These are phyloP conservation scores for Metschnikowia santaceciliae DNA, from an alignment of 805 yeast genomes.

Conservation along the genomic window DNA sequence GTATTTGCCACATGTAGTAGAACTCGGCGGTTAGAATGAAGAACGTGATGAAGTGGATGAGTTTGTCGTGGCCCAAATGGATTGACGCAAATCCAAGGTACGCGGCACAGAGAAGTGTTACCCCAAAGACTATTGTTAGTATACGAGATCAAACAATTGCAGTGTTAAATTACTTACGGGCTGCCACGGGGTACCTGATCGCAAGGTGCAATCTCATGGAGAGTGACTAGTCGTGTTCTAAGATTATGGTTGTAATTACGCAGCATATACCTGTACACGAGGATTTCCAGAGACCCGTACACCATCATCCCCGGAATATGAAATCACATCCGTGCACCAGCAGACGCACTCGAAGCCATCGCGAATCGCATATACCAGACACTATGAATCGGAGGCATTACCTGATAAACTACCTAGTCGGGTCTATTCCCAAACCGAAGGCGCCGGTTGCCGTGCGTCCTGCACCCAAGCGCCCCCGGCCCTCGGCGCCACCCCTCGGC, in stretches of 20 bases:
- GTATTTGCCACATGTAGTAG: constrained; percentile 40
- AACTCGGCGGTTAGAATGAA: constrained; percentile 46
- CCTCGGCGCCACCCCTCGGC: not conserved
- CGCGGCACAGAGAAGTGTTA: constrained; percentile 27
- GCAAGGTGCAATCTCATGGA: constrained; percentile 1
- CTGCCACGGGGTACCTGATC: not conserved
- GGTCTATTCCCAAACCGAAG: not conserved
- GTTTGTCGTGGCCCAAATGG: constrained; percentile 47
- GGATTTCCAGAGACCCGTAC: not conserved
- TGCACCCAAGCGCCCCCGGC: not conserved
- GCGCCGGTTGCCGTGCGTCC: not conserved
- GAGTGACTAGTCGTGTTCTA: not conserved
- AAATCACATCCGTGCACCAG: not conserved
- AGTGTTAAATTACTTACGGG: not conserved
- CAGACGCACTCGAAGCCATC: not conserved
- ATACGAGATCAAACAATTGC: too few relatives aligned
- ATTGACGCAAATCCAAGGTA: constrained; percentile 52
- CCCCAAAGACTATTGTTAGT: constrained; percentile 23
- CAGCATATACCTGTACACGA: not conserved
- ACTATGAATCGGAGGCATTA: not conserved
- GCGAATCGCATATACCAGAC: not conserved
- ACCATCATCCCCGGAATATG: not conserved
- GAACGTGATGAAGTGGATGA: constrained; percentile 47
- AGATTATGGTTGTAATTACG: too few relatives aligned
- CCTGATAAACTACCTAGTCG: not conserved